Evolutionary conservation across 768 basidiomycete genomes (phyloP).

Genomic region (Psilocybe sp.): DNA sequence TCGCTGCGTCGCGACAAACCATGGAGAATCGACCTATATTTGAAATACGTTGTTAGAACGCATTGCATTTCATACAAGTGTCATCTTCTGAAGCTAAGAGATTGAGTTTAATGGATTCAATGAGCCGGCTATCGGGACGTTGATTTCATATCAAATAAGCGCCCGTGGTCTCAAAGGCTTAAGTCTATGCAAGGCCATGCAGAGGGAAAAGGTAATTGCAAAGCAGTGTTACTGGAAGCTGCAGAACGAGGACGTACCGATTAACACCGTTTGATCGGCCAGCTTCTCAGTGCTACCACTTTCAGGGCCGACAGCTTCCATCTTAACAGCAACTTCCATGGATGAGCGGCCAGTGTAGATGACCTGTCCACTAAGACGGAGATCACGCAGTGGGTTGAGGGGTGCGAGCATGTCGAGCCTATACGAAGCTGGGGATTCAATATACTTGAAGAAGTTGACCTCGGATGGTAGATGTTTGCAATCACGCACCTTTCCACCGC

Average conservation of each 20-base stretch:
- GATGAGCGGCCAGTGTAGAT: conserved; percentile 75
- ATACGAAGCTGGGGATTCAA: neutral
- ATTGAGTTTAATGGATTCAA: too few relatives aligned
- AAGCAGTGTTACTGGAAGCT: neutral
- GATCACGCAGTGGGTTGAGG: conserved; percentile 58
- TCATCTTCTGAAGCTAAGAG: too few relatives aligned
- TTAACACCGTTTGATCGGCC: conserved; percentile 58
- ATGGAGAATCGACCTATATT: conserved; percentile 82
- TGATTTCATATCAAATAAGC: too few relatives aligned
- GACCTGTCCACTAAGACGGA: conserved; percentile 77
- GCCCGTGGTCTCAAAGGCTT: neutral
- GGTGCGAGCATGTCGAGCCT: conserved; percentile 69
- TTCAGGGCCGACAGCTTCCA: conserved; percentile 60
- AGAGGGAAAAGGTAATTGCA: neutral
- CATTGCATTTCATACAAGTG: neutral
- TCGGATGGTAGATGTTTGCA: neutral
- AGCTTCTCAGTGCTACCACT: conserved; percentile 8
- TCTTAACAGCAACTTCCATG: conserved; percentile 85
- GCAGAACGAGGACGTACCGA: conserved; percentile 40
- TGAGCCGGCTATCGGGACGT: too few relatives aligned
- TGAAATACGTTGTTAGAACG: neutral
- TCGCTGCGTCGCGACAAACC: conserved; percentile 75
- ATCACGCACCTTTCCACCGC: conserved; percentile 64
- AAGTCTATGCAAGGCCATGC: neutral
- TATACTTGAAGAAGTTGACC: neutral